Conservation (phyloP, 2,329 filamentous ascomycete genomes). For the Ampelomyces quisqualis region DNA sequence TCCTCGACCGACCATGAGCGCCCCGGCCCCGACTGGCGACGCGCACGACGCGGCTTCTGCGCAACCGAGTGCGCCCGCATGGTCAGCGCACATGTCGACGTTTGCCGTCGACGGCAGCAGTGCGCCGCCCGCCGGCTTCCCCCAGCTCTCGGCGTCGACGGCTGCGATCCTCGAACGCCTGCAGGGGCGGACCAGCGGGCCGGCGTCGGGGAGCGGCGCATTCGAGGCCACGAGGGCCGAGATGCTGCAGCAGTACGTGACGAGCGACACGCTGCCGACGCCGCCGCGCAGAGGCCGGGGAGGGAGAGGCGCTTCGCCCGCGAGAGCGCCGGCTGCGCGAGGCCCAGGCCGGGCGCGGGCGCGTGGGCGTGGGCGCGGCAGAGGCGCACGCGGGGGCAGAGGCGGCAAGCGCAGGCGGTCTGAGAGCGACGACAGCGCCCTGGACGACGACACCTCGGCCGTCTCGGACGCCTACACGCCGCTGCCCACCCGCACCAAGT, state of each 20-base stretch:
- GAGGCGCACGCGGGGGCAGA: conserved; percentile 38
- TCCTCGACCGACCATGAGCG: too few species aligned
- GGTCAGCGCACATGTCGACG: conserved; percentile 31
- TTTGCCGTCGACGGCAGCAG: conserved; percentile 21
- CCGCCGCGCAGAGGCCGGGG: conserved; percentile 36
- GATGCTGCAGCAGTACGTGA: conserved; percentile 49
- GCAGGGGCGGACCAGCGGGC: conserved; percentile 37
- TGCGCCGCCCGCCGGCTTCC: conserved; percentile 22
- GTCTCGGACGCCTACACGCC: conserved; percentile 53
- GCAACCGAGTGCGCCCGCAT: conserved; percentile 26
- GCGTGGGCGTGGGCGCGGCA: conserved; percentile 38
- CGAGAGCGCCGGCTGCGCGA: conserved; percentile 31
- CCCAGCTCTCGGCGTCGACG: conserved; percentile 44
- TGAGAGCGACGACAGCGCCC: conserved; percentile 40
- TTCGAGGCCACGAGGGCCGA: conserved; percentile 51
- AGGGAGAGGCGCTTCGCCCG: conserved; percentile 34
- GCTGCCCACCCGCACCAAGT: conserved; percentile 69
- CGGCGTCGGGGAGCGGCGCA: conserved; percentile 42
- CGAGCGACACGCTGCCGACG: conserved; percentile 47
- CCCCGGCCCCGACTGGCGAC: conserved; percentile 15
- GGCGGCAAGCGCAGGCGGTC: conserved; percentile 44
- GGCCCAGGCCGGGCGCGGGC: conserved; percentile 43
- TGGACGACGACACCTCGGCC: conserved; percentile 40
- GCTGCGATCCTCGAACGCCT: conserved; percentile 46
- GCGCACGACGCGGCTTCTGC: conserved; percentile 17